Conservation (phyloP, 345 rosid genomes). For the Gossypium australe region DNA sequence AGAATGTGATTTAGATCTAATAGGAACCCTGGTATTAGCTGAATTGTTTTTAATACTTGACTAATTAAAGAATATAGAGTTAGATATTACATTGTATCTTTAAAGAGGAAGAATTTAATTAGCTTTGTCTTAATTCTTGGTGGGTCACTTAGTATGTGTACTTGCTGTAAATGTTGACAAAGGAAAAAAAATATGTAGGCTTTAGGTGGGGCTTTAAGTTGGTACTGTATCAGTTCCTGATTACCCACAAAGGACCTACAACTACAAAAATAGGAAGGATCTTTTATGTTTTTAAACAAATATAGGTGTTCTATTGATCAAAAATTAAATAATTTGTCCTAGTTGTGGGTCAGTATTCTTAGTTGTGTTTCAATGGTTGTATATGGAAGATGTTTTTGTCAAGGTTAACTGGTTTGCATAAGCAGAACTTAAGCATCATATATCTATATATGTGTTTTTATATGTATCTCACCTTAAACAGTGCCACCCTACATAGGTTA, state of each 20-base stretch:
- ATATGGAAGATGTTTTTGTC: background rate
- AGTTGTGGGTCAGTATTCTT: background rate
- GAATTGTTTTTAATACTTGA: background rate
- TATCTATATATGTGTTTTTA: too few relatives aligned
- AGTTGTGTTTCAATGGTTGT: background rate
- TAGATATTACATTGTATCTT: background rate
- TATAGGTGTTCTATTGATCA: background rate
- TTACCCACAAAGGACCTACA: conserved; percentile 55
- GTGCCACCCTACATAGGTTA: too few relatives aligned
- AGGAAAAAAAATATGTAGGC: conserved; percentile 40
- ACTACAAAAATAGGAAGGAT: conserved; percentile 28
- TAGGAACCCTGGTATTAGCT: background rate
- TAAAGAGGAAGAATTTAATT: background rate
- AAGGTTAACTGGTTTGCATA: background rate
- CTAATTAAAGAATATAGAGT: background rate
- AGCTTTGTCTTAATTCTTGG: conserved; percentile 72
- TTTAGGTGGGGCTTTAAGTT: conserved; percentile 86
- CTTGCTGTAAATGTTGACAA: conserved; percentile 78
- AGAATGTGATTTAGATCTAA: background rate
- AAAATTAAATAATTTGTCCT: background rate
- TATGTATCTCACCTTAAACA: too few relatives aligned
- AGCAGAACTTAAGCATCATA: too few relatives aligned
- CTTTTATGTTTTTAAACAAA: background rate
- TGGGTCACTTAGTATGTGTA: conserved; percentile 53
- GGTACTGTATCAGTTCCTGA: conserved; percentile 32